These are phyloP conservation scores for Septoria linicola DNA, from an alignment of 2,329 filamentous ascomycete species.

Conservation along the genomic window DNA sequence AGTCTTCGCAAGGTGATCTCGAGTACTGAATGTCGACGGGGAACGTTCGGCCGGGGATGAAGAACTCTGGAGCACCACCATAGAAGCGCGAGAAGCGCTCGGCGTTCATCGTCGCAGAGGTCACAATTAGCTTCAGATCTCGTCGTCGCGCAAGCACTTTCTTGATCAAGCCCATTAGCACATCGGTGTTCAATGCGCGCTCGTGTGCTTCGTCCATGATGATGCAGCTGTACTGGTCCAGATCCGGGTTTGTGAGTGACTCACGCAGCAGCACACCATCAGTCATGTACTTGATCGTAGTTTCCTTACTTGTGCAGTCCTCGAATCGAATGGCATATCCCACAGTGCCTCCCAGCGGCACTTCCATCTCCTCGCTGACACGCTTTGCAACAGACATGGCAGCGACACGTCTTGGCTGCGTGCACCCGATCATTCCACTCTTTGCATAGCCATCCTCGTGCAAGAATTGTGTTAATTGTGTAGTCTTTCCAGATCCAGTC, in stretches of 20 bases:
- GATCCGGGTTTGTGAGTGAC: constrained; percentile 84
- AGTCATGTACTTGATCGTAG: constrained; percentile 98
- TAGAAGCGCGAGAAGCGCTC: constrained; percentile 96
- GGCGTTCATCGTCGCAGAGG: constrained; percentile 97
- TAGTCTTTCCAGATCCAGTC: constrained; percentile 96
- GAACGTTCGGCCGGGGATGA: constrained; percentile 93
- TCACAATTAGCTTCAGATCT: constrained; percentile 94
- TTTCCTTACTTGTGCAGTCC: constrained; percentile 94
- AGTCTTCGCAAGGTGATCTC: constrained; percentile 91
- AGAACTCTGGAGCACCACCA: constrained; percentile 92
- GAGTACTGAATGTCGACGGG: constrained; percentile 97
- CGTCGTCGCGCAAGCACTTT: constrained; percentile 87
- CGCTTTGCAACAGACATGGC: constrained; percentile 99
- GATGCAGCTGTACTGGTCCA: constrained; percentile 95
- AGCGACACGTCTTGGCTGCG: constrained; percentile 91
- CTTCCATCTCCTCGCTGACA: constrained; percentile 98
- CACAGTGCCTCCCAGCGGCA: constrained; percentile 79
- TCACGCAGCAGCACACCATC: constrained; percentile 93
- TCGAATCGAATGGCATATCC: constrained; percentile 98
- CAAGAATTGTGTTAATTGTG: constrained; percentile 92
- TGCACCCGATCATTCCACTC: constrained; percentile 89
- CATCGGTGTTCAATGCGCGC: constrained; percentile 91
- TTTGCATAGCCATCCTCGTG: constrained; percentile 93
- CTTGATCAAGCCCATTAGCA: constrained; percentile 95
- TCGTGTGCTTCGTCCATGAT: constrained; percentile 99